Evolutionary conservation across 2,329 filamentous ascomycete genomes (phyloP).

Genomic region (Sporothrix mexicana): DNA sequence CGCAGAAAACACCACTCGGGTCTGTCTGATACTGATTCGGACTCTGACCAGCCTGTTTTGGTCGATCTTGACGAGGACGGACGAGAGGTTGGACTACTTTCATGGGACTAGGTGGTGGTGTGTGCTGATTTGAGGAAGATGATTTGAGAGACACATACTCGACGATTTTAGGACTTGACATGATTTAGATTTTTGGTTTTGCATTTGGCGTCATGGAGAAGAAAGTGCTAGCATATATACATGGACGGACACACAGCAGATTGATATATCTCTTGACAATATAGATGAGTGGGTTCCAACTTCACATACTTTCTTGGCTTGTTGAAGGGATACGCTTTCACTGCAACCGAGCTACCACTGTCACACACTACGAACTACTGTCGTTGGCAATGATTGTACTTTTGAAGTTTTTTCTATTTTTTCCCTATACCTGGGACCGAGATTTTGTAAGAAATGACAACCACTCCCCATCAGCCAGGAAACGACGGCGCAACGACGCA

Average conservation of each 20-base stretch:
- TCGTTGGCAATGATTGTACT: not conserved
- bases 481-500: conserved; percentile 30
- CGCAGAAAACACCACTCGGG: conserved; percentile 4
- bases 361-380: no score
- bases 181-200: not conserved
- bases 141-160: not conserved
- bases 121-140: conserved; percentile 9
- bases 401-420: conserved; percentile 27
- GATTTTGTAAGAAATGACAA: conserved; percentile 45
- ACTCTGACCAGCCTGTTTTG: conserved; percentile 59
- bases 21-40: conserved; percentile 34
- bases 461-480: conserved; percentile 52
- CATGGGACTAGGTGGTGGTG: conserved; percentile 48
- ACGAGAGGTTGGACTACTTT: conserved; percentile 58
- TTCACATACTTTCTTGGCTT: no score
- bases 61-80: conserved; percentile 60
- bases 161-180: not conserved
- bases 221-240: not conserved
- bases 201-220: not conserved
- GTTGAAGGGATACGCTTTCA: no score
- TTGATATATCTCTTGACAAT: not conserved
- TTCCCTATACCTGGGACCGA: conserved; percentile 57
- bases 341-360: no score
- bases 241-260: not conserved
- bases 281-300: not conserved